Percentiles rank a stretch among this genome's conserved stretches.
Conservation (phyloP, 495 filamentous ascomycete genomes). For the Tuber calosporum region DNA sequence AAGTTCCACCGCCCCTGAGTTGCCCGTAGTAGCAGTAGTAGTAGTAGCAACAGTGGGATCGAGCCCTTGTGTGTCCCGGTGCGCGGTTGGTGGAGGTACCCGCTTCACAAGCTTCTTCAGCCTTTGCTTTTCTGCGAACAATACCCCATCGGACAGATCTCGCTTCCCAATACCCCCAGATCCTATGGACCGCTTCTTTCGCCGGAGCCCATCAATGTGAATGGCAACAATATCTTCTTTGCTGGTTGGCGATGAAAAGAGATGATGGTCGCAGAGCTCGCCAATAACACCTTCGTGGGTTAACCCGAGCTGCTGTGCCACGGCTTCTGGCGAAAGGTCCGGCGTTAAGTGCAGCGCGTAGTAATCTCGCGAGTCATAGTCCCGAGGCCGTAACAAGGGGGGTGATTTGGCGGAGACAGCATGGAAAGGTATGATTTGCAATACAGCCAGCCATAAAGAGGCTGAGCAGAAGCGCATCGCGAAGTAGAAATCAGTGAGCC, state of each 20-base stretch:
- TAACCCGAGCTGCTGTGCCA: slow-evolving; percentile 67
- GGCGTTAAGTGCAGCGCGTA: slow-evolving; percentile 77
- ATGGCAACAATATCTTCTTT: slow-evolving; percentile 57
- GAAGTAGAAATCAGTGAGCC: neutral
- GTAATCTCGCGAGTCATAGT: slow-evolving; percentile 58
- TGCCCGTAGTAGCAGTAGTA: neutral
- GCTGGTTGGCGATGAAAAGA: slow-evolving; percentile 65
- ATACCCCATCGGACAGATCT: slow-evolving; percentile 64
- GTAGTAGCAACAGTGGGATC: neutral
- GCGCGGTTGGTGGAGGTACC: slow-evolving; percentile 48
- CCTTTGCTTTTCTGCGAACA: slow-evolving; percentile 75
- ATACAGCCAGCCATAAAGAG: slow-evolving; percentile 26
- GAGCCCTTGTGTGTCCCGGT: neutral
- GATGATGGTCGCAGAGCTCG: slow-evolving; percentile 71
- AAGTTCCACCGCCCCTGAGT: slow-evolving; percentile 9
- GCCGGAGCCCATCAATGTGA: slow-evolving; percentile 51
- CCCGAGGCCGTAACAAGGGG: slow-evolving; percentile 45
- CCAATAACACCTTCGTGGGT: slow-evolving; percentile 78
- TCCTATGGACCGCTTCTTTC: slow-evolving; percentile 55
- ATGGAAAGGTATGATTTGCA: slow-evolving; percentile 21
- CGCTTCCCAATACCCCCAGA: slow-evolving; percentile 46
- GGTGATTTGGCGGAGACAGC: slow-evolving; percentile 15
- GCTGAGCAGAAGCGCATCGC: slow-evolving; percentile 23
- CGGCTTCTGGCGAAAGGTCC: slow-evolving; percentile 56
- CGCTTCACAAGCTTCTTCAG: slow-evolving; percentile 71